A percentile compares a stretch with the other conserved stretches of the same genome.
Conservation (phyloP, 768 basidiomycete species). For the Leucocoprinus birnbaumii region DNA sequence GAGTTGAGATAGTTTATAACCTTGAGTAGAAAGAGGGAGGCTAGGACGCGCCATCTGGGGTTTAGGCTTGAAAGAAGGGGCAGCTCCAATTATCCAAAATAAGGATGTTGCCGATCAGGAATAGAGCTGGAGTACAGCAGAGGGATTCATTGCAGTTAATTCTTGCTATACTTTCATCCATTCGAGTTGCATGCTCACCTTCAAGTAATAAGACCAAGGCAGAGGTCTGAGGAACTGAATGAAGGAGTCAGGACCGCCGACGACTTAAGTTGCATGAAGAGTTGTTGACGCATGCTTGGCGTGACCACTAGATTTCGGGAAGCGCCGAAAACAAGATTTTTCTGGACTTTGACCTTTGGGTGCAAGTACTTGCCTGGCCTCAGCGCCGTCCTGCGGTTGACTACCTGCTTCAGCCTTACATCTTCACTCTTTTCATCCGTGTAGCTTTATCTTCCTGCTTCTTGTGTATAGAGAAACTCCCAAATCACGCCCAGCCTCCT, state of each 20-base stretch:
- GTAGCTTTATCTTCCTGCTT: not conserved
- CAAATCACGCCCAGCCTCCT: not conserved
- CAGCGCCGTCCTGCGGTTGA: too few species aligned
- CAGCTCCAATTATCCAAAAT: not conserved
- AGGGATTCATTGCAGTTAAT: too few species aligned
- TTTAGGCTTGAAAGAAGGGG: not conserved
- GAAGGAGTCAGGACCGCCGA: too few species aligned
- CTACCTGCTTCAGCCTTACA: not conserved
- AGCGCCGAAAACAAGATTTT: constrained; percentile 19
- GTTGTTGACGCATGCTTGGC: constrained; percentile 9
- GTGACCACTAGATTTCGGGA: constrained; percentile 17
- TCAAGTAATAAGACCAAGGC: too few species aligned
- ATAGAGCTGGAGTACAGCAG: too few species aligned
- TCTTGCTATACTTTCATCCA: too few species aligned
- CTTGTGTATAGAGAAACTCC: too few species aligned
- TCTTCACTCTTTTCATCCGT: constrained; percentile 2
- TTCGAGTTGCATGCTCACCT: too few species aligned
- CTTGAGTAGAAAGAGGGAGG: constrained; percentile 1
- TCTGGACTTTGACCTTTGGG: not conserved
- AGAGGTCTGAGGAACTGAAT: too few species aligned
- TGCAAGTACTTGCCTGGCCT: too few species aligned
- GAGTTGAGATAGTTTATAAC: not conserved
- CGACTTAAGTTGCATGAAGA: too few species aligned
- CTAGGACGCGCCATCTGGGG: not conserved
- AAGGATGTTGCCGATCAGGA: not conserved